Evolutionary conservation across 2,329 filamentous ascomycete genomes (phyloP).

Genomic region (Talaromyces sp.): DNA sequence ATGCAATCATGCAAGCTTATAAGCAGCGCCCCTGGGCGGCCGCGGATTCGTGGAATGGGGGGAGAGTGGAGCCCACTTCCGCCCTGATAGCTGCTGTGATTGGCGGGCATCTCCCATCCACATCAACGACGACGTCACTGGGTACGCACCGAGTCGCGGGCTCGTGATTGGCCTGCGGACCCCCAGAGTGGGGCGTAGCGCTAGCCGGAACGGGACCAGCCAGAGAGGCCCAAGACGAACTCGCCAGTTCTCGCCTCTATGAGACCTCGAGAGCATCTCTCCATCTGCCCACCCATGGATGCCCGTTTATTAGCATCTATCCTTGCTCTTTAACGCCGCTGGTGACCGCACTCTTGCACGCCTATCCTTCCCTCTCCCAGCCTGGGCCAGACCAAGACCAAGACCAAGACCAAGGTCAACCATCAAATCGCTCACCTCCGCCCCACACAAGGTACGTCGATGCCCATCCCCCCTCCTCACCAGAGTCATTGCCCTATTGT

Average conservation of each 20-base stretch:
- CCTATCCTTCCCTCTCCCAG: neutral
- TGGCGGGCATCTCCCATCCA: neutral
- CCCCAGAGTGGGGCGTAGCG: neutral
- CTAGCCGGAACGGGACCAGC: neutral
- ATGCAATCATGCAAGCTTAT: neutral
- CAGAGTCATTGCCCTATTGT: neutral
- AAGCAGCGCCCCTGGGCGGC: neutral
- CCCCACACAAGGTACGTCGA: slow-evolving; percentile 6
- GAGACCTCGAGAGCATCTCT: neutral
- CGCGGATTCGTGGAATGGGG: neutral
- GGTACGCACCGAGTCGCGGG: neutral
- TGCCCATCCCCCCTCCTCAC: neutral
- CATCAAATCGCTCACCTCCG: neutral
- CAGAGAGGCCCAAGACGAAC: neutral
- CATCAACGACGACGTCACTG: neutral
- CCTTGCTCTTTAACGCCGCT: neutral
- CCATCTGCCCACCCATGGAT: neutral
- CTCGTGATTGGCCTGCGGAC: neutral
- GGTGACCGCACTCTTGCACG: neutral
- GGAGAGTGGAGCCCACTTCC: neutral
- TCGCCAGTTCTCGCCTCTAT: neutral
- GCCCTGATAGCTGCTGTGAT: neutral
- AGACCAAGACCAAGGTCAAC: too few species aligned
- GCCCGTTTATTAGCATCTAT: neutral
- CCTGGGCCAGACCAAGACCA: neutral